Percentiles rank a stretch among this genome's conserved stretches.
Evolutionary conservation across 352 stramenopile genomes (phyloP).

Genomic region (Globisporangium sylvaticum): DNA sequence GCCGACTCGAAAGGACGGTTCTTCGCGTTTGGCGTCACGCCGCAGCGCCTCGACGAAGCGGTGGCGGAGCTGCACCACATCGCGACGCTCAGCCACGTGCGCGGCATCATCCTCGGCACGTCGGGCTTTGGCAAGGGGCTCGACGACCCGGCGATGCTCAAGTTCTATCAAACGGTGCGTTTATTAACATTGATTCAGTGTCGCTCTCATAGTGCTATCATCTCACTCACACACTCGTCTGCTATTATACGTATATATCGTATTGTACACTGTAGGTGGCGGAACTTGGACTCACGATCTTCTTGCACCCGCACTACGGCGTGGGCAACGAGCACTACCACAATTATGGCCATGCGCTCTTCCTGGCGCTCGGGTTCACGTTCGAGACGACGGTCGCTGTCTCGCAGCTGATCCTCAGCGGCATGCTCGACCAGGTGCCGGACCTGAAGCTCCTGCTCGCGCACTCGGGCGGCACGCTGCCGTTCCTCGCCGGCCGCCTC

Average conservation of each 20-base stretch:
- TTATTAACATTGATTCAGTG: background rate
- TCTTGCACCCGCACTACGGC: conserved; percentile 68
- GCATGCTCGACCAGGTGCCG: conserved; percentile 44
- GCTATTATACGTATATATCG: background rate
- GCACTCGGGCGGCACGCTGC: conserved; percentile 57
- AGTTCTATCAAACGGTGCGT: conserved; percentile 39
- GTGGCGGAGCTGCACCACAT: conserved; percentile 38
- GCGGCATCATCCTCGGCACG: conserved; percentile 52
- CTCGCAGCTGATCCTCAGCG: conserved; percentile 54
- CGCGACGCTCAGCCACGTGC: conserved; percentile 31
- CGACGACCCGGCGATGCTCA: conserved; percentile 51
- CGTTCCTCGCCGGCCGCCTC: conserved; percentile 53
- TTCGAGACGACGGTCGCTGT: conserved; percentile 67
- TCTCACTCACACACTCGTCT: background rate
- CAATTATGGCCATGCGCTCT: conserved; percentile 53
- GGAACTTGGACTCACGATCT: conserved; percentile 40
- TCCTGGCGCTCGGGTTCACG: conserved; percentile 58
- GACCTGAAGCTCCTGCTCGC: conserved; percentile 47
- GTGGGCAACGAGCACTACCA: conserved; percentile 56
- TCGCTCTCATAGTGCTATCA: background rate
- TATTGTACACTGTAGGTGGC: conserved; percentile 24
- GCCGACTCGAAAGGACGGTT: conserved; percentile 33
- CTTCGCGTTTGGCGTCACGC: conserved; percentile 51
- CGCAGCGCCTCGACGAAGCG: conserved; percentile 25
- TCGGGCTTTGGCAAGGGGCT: conserved; percentile 49